Evolutionary conservation across 202 grass and related monocot species (phyloP).

Genomic region (Carex arenaria): DNA sequence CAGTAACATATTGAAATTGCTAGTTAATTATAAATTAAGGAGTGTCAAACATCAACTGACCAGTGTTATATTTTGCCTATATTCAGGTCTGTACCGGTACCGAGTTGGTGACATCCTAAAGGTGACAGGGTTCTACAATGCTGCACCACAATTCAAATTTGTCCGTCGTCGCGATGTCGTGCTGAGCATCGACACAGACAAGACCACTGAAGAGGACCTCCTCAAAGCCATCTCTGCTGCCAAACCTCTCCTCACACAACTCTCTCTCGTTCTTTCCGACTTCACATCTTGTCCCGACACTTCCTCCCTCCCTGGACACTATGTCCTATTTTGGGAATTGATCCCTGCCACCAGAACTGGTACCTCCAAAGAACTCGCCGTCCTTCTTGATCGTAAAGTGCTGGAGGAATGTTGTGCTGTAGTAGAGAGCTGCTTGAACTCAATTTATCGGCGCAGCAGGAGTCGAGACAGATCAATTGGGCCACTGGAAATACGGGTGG

Average conservation of each 20-base stretch:
- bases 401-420: no score
- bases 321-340: slow-evolving; percentile 45
- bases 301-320: slow-evolving; percentile 65
- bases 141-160: slow-evolving; percentile 39
- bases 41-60: background rate
- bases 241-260: slow-evolving; percentile 38
- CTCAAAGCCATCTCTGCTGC: slow-evolving; percentile 53
- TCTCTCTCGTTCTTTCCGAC: slow-evolving; percentile 51
- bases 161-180: slow-evolving; percentile 64
- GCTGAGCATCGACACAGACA: slow-evolving; percentile 74
- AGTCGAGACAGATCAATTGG: no score
- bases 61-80: background rate
- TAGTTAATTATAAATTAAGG: background rate
- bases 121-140: slow-evolving; percentile 43
- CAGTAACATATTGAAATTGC: background rate
- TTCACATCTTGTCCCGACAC: slow-evolving; percentile 66
- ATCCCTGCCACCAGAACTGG: no score
- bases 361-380: no score
- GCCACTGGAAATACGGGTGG: no score
- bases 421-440: no score
- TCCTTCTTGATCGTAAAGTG: no score
- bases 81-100: slow-evolving; percentile 60
- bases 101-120: slow-evolving; percentile 77
- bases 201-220: slow-evolving; percentile 78
- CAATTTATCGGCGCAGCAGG: no score